Evolutionary conservation across 2,329 filamentous ascomycete species (phyloP), one percentile per base, ranked within the genome.

Genomic region (Stemphylium vesicarium): DNA sequence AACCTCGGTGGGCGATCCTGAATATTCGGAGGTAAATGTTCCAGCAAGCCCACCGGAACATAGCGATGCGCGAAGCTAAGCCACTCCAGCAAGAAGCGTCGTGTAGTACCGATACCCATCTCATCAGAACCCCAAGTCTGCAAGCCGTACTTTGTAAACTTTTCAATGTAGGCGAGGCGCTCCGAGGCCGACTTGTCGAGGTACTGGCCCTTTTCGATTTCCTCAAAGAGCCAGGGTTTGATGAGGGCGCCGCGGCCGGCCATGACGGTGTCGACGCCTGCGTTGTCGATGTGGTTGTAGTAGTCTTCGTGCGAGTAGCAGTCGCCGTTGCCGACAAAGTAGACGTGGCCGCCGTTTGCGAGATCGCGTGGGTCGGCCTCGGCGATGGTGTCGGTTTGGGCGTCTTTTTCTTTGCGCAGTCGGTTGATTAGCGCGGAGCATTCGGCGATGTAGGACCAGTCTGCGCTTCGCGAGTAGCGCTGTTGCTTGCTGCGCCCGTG

Each of bases 151-250:
- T 89, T 88, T 50, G 86, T 90, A 72, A 96, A 99, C 69, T 92
- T 92, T 77, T 96, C 92, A 32, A 99, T 81, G 69, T 96, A 92
- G 32, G 81, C 79, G 26, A 99, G 84, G 53, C 95, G 89, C 80
- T 99, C 94, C 4, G 87, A 84, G 2, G 94, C 89, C 3, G 91
- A 92, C 77, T 99, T 99, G 81, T 99, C 95, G 35, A 99, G 85
- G 72, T 98, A 97, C 77, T 98, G 95, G 4, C 90, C 90, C 59
- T 87, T 85, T 64, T 91, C 86, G 50, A 99, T 98, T 77, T 99
- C 95, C 76, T 99, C 95, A 72, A 98, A 99, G 59, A 99, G 82
- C 95, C 95, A 99, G 0, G 95, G 95, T 79, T 99, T 99, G 78
- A 98, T 91, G 54, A 99, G 84, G 9, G 95, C 95, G 52, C 95